Evolutionary conservation across 2,329 filamentous ascomycete genomes (phyloP).

Genomic region (Pezicula rhizophila): DNA sequence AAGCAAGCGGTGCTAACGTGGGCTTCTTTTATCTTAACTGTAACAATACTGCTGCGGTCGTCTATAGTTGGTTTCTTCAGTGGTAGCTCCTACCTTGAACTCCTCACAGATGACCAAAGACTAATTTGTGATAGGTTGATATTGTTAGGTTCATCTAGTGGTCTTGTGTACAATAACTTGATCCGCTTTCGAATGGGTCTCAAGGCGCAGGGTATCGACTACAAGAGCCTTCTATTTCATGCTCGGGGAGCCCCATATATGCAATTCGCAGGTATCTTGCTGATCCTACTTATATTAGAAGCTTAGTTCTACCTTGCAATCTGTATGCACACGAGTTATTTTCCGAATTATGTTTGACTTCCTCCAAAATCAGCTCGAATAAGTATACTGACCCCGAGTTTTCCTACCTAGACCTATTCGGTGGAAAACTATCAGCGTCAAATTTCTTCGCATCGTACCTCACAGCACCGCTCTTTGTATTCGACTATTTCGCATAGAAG

Average conservation of each 20-base stretch:
- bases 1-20: not conserved
- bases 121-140: constrained; percentile 23
- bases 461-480: constrained; percentile 25
- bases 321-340: constrained; percentile 1
- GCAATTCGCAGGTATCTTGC: constrained; percentile 9
- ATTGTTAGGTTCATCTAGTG: not conserved
- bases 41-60: constrained; percentile 37
- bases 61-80: constrained; percentile 63
- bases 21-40: constrained; percentile 42
- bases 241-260: not conserved
- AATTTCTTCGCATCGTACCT: constrained; percentile 29
- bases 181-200: constrained; percentile 1
- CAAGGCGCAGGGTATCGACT: constrained; percentile 4
- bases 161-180: not conserved
- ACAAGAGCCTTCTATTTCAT: not conserved
- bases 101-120: not conserved
- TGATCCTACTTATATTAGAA: constrained; percentile 25
- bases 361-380: too few species aligned
- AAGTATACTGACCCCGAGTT: too few species aligned
- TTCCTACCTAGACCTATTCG: constrained; percentile 15
- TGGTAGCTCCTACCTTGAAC: constrained; percentile 26
- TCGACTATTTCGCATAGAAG: constrained; percentile 22
- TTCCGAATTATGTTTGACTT: too few species aligned
- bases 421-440: constrained; percentile 24
- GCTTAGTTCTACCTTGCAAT: constrained; percentile 29